Evolutionary conservation across 228 moss, liverwort and hornwort genomes (phyloP).

Genomic region (Sphagnum fallax): DNA sequence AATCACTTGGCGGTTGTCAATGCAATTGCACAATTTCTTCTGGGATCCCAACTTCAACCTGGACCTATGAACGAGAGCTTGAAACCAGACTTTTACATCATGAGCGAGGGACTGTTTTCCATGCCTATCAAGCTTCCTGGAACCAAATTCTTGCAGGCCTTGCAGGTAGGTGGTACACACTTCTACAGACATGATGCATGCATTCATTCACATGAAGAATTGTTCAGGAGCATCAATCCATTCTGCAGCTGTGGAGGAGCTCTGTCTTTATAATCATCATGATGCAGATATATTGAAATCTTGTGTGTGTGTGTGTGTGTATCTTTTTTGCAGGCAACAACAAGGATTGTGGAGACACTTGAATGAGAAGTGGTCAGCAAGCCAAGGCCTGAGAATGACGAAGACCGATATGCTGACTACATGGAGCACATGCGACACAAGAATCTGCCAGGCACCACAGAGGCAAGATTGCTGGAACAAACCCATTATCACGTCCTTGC

Average conservation of each 20-base stretch:
- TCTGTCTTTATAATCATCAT: too few species aligned
- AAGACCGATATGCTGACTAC: conserved; percentile 17
- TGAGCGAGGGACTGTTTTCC: conserved; percentile 52
- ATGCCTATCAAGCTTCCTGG: conserved; percentile 51
- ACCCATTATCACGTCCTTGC: conserved; percentile 9
- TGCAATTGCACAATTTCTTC: conserved; percentile 27
- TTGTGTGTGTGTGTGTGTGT: too few species aligned
- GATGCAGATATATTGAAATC: too few species aligned
- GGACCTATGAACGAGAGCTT: conserved; percentile 30
- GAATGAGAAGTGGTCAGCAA: conserved; percentile 16
- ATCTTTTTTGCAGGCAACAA: conserved; percentile 3
- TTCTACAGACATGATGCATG: too few species aligned
- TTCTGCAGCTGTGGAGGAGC: neutral
- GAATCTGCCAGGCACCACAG: conserved; percentile 8
- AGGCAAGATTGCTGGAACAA: conserved; percentile 7
- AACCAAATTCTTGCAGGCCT: conserved; percentile 44
- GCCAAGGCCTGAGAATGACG: conserved; percentile 7
- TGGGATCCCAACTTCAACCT: conserved; percentile 22
- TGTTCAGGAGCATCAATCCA: too few species aligned
- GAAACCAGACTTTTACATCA: conserved; percentile 40
- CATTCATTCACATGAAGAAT: too few species aligned
- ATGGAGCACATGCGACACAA: conserved; percentile 12
- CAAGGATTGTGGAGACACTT: conserved; percentile 10
- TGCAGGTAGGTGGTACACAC: too few species aligned
- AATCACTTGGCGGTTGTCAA: conserved; percentile 23